Conservation (phyloP, 495 filamentous ascomycete species). For the Penicillium soppii region DNA sequence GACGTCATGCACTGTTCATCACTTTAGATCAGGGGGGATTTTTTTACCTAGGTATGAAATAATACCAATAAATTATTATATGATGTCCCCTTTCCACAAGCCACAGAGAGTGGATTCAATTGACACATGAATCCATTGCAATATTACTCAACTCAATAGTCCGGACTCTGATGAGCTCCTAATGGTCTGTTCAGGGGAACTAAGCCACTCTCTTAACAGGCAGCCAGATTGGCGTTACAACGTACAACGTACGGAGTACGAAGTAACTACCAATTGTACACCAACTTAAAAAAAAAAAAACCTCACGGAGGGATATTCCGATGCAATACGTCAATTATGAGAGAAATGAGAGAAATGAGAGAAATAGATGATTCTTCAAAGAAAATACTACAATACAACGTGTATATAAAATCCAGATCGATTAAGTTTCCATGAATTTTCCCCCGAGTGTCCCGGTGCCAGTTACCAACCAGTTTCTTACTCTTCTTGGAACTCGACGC, state of each 20-base stretch:
- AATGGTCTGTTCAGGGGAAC: not conserved
- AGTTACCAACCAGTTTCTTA: not conserved
- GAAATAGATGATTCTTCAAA: conserved; percentile 12
- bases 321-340: conserved; percentile 5
- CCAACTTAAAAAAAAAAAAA: not conserved
- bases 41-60: too few relatives aligned
- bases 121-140: not conserved
- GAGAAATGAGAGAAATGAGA: not conserved
- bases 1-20: conserved; percentile 20
- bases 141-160: not conserved
- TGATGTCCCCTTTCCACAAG: conserved; percentile 5
- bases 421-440: conserved; percentile 1
- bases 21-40: conserved; percentile 15
- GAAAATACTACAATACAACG: not conserved
- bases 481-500: not conserved
- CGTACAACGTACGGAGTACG: not conserved
- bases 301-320: not conserved
- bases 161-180: too few relatives aligned
- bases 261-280: not conserved
- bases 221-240: conserved; percentile 4
- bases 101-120: not conserved
- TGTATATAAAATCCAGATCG: not conserved
- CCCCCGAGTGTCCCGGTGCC: conserved; percentile 1
- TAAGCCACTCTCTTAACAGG: conserved; percentile 4
- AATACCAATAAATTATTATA: too few relatives aligned